Percentiles rank a stretch among this genome's conserved stretches.
Conservation (phyloP, 139 green algal species). For the Axilococcus clingmanii region DNA sequence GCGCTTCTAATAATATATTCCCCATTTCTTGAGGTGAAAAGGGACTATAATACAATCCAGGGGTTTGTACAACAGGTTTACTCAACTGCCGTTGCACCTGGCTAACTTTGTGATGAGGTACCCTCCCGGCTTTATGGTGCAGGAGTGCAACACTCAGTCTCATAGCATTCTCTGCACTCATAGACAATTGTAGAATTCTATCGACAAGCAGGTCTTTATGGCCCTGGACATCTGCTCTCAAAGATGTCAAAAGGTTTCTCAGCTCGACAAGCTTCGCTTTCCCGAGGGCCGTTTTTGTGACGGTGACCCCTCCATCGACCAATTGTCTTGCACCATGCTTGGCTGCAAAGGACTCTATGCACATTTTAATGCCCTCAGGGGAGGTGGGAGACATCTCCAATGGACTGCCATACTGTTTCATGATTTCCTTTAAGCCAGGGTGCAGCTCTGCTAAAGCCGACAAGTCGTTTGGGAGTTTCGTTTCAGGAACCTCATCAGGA, state of each 20-base stretch:
- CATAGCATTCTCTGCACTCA: not conserved
- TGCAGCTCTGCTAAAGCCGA: too few relatives aligned
- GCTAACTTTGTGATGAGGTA: not conserved
- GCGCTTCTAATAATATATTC: slow-evolving; percentile 7
- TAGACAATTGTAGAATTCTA: slow-evolving; percentile 13
- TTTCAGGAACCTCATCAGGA: too few relatives aligned
- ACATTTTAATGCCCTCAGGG: too few relatives aligned
- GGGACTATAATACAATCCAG: slow-evolving; percentile 1
- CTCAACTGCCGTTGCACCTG: not conserved
- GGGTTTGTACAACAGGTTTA: too few relatives aligned
- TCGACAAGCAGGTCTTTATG: slow-evolving; percentile 20
- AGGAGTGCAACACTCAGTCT: too few relatives aligned
- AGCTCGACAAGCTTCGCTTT: slow-evolving; percentile 12
- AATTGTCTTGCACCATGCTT: too few relatives aligned
- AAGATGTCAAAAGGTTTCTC: slow-evolving; percentile 5
- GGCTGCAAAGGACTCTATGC: too few relatives aligned
- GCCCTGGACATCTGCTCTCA: slow-evolving; percentile 10
- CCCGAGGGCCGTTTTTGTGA: slow-evolving; percentile 15
- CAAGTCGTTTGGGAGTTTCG: too few relatives aligned
- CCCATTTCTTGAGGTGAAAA: slow-evolving; percentile 6
- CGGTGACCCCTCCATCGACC: too few relatives aligned
- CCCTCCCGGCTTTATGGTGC: not conserved
- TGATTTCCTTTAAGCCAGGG: too few relatives aligned
- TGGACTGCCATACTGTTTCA: too few relatives aligned
- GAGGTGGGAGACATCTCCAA: too few relatives aligned